Base-by-base conservation (phyloP, 345 rosid genomes). In the Combretum micranthum region DNA sequence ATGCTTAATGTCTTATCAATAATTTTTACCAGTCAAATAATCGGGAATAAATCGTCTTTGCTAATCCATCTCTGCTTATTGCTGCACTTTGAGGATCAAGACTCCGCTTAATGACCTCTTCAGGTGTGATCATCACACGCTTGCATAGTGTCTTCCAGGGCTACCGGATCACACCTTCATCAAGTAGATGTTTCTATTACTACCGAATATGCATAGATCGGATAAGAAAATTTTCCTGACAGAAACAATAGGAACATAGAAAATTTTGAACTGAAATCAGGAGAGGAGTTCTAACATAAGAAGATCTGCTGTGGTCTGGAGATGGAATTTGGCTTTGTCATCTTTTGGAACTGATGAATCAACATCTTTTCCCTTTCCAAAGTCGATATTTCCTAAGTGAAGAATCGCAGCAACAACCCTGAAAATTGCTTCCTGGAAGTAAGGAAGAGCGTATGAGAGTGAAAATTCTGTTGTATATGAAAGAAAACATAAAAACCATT, bases 41-140 rank as follows among this genome's bases (percentile, higher is more conserved):
- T 47, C 92, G 82, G 47, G 94, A 87, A 71, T 91, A 91, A 52
- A 91, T 42, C 17, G 98, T 91, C 83, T 91, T 91, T 57, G 98
- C 96, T 53, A 91, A 75, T 68, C 95, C 95, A 51, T 91, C 98
- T 61, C 96, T 80, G 70, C 96, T 88, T 57, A 69, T 59, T n/a
- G 53, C 61, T 46, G 98, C 98, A 67, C 96, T 85, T 55, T 82
- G 86, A 50, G 98, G 98, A 74, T 87, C 96, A 42, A 88, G 89
- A 64, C 92, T 76, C 76, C 95, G 77, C 72, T 85, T 91, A 47
- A 91, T 91, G 54, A 88, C 92, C 74, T 91, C 98, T 76, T 91
- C 98, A 0, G 98, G 98, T 20, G 98, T 91, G 75, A 91, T 53
- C 98, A 91, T 91, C 52, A 91, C 87, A 75, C 96, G 98, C 71